Evolutionary conservation across 371 early-diverging fungal genomes (phyloP), one percentile per base, ranked within the genome.

Genomic region (Mucor saturninus): DNA sequence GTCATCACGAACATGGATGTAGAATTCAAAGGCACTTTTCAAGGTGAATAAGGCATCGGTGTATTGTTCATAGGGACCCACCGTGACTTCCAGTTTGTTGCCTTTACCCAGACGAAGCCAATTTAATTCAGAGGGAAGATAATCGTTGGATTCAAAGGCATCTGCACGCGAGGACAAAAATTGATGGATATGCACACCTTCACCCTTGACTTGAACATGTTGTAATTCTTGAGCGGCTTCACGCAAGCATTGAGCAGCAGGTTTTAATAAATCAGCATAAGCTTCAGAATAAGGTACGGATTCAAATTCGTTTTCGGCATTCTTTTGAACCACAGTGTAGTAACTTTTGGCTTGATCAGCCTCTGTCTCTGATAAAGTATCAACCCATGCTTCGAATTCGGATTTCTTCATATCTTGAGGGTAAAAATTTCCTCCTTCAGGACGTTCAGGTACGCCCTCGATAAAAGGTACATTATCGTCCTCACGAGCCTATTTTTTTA

Each of bases 11-110:
- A 88, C 88, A 67, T 90, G 90, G n/a, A 92, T 65, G 75, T 87
- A 90, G 31, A 87, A 80, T 57, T 90, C 91, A 66, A 82, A 93
- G 7, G 91, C 88, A 46, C 89, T 83, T 68, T 91, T 92, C 62
- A 79, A 68, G 9, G 85, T 77, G 64, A 87, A 84, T 54, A 91
- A 54, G 61, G 82, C 84, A 67, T 93, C 93, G 26, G 90, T 88
- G 69, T 93, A 93, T 21, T 88, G 88, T 73, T 93, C 93, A 61
- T 93, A 93, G 26, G 93, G 92, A 29, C 91, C 92, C 11, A 83
- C 69, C 1, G 92, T 91, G n/a, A 91, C 79, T 71, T 91, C 89
- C 35, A 85, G 45, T 29, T 70, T 79, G 64, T 85, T 84, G 11
- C 68, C 73, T 40, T 84, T 83, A 62, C 79, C 84, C 65, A 93